Base-by-base conservation (phyloP, 192 early-diverging fungal species). In the Backusella tuberculispora region DNA sequence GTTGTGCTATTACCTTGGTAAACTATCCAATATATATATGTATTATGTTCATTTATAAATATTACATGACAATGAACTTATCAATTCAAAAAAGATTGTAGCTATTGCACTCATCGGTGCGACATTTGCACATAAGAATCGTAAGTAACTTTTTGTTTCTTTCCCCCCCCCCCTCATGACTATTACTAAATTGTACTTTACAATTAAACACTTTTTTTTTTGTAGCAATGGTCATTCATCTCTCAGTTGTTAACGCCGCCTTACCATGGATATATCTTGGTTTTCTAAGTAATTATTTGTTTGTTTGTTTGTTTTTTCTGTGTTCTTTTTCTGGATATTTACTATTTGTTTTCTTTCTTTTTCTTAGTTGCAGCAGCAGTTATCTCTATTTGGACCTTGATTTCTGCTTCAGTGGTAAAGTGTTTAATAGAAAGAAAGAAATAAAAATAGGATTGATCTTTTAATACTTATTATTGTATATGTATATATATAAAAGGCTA, bases 211-310 rank as follows among this genome's bases (percentile, higher is more conserved):
- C 13, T 45, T 43, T 24, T 4, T 44, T 70, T 26, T 40, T 3
- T 40, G 9, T 72, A 79, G 78, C 78, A 12, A 79, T 79, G 78
- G 65, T 79, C 4, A 79, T 79, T 34, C 78, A 79, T 46, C 63
- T 79, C 7, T 12, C 69, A 4, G 24, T 75, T 26, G 38, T 79
- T 21, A 37, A 75, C 24, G 9, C 42, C 34, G 70, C 46, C 17
- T 43, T 79, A 17, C 78, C 78, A 14, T 79, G 78, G 78, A 64
- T 79, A 4, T 79, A 79, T 63, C 63, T 74, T 41, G 70, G 71
- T 41, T 44, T 75, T 29, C 26, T 42, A 19, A 74, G 78, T 79
- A 75, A 78, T 14, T 26, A 6, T 19, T 38, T 24, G 8, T 21
- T 24, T 56, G 7, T 21, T 24, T 53, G 6, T 21, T 53, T 19